Percentiles rank a stretch among this genome's conserved stretches.
phyloP scores from a whole-genome alignment of 805 yeast species.

The Zygosaccharomyces bailii region DNA sequence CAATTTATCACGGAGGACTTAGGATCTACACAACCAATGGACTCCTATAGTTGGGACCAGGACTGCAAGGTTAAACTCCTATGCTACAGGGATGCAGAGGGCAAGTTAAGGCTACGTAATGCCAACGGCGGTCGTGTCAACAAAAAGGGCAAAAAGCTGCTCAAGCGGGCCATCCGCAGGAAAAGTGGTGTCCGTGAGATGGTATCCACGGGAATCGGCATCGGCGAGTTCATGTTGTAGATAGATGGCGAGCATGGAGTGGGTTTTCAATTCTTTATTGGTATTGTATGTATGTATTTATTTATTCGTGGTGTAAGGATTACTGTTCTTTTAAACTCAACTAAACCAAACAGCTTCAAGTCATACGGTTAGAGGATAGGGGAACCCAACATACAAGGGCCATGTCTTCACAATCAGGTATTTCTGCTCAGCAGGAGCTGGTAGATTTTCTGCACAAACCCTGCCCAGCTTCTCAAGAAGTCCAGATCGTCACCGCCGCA shows the following conservation, averaged over 20 bases:
- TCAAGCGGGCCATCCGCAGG: constrained; percentile 29
- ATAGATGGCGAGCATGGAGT: constrained; percentile 6
- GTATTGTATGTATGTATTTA: constrained; percentile 12
- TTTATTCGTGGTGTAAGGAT: constrained; percentile 13
- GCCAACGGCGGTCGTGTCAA: constrained; percentile 8
- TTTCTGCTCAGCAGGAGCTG: constrained; percentile 35
- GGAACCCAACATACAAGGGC: background rate
- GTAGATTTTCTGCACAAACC: constrained; percentile 18
- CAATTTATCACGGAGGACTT: constrained; percentile 24
- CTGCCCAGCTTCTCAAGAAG: constrained; percentile 4
- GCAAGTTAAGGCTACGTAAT: constrained; percentile 28
- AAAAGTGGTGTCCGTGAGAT: constrained; percentile 35
- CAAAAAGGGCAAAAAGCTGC: constrained; percentile 17
- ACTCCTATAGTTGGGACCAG: constrained; percentile 14
- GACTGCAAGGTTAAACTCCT: constrained; percentile 28
- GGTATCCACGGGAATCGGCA: constrained; percentile 35
- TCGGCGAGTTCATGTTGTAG: constrained; percentile 35
- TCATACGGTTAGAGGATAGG: background rate
- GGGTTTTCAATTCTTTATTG: constrained; percentile 12
- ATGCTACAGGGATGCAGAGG: constrained; percentile 33
- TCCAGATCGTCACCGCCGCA: constrained; percentile 23
- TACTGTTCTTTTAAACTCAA: constrained; percentile 4
- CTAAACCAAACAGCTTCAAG: background rate
- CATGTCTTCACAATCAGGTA: constrained; percentile 71
- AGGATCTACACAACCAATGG: constrained; percentile 8